Percentiles rank a stretch among this genome's conserved stretches.
Evolutionary conservation across 768 basidiomycete species (phyloP).

Genomic region (Pulveroboletus sp.): DNA sequence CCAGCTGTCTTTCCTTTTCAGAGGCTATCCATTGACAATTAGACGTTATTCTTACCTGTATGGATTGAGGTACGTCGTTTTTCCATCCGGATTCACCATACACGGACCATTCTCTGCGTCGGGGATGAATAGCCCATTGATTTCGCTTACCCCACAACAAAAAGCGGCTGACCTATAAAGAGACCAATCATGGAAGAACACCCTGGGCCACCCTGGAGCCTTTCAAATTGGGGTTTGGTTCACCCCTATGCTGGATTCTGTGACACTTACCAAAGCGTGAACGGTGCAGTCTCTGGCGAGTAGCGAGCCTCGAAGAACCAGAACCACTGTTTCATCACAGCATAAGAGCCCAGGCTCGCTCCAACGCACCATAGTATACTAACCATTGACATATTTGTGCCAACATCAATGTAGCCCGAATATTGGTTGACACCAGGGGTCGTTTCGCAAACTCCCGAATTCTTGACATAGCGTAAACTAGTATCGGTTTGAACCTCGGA

Average conservation of each 20-base stretch:
- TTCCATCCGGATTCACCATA: slow-evolving; percentile 50
- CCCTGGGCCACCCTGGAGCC: slow-evolving; percentile 61
- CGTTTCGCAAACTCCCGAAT: slow-evolving; percentile 66
- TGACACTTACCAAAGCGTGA: slow-evolving; percentile 55
- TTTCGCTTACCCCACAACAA: neutral
- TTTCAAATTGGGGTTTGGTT: slow-evolving; percentile 16
- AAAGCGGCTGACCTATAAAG: slow-evolving; percentile 47
- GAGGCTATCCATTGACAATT: neutral
- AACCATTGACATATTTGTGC: slow-evolving; percentile 58
- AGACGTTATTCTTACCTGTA: slow-evolving; percentile 42
- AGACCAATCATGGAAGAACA: slow-evolving; percentile 65
- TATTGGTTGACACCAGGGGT: slow-evolving; percentile 58
- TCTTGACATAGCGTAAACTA: slow-evolving; percentile 47
- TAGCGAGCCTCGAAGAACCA: slow-evolving; percentile 71
- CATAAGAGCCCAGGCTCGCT: slow-evolving; percentile 4
- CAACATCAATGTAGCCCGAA: slow-evolving; percentile 62
- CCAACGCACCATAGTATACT: slow-evolving; percentile 5
- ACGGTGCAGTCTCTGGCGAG: slow-evolving; percentile 58
- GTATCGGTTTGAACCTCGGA: no score
- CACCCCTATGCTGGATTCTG: neutral
- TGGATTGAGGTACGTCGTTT: slow-evolving; percentile 56
- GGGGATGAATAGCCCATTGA: neutral
- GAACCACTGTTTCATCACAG: slow-evolving; percentile 51
- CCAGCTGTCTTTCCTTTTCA: slow-evolving; percentile 44
- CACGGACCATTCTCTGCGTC: slow-evolving; percentile 62